phyloP scores from a whole-genome alignment of 2,329 filamentous ascomycete genomes.

The Fusarium robinianum region DNA sequence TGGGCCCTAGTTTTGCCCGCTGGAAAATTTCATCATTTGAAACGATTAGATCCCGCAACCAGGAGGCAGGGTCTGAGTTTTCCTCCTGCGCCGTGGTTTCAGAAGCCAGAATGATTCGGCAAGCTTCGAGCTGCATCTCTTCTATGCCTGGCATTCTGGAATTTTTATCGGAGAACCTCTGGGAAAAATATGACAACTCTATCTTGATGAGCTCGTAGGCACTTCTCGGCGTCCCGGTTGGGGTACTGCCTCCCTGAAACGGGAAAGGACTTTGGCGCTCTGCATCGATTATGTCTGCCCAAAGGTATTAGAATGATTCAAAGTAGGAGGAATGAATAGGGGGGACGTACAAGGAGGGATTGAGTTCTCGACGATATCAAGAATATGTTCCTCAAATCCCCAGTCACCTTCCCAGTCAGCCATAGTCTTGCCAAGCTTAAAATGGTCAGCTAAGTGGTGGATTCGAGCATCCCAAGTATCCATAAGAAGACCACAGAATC shows the following conservation, averaged over 20 bases:
- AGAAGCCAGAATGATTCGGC: constrained; percentile 37
- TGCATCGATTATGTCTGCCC: constrained; percentile 23
- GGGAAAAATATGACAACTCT: constrained; percentile 39
- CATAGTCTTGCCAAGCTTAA: constrained; percentile 48
- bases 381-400: constrained; percentile 45
- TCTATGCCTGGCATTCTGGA: constrained; percentile 26
- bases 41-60: constrained; percentile 36
- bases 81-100: constrained; percentile 18
- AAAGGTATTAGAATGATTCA: background rate
- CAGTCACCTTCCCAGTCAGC: constrained; percentile 51
- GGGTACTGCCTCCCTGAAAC: constrained; percentile 26
- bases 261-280: constrained; percentile 31
- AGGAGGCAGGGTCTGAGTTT: constrained; percentile 16
- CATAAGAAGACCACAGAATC: constrained; percentile 46
- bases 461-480: constrained; percentile 44
- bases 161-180: constrained; percentile 29
- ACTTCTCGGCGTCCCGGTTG: constrained; percentile 22
- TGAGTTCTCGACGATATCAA: constrained; percentile 47
- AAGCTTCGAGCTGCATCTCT: constrained; percentile 32
- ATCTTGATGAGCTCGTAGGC: constrained; percentile 46
- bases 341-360: constrained; percentile 45
- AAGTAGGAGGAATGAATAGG: background rate
- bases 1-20: constrained; percentile 30
- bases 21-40: constrained; percentile 9
- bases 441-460: constrained; percentile 49